Percentiles rank a stretch among this genome's conserved stretches.
phyloP scores from a whole-genome alignment of 495 filamentous ascomycete genomes.

The Lasiosphaeria ovina region DNA sequence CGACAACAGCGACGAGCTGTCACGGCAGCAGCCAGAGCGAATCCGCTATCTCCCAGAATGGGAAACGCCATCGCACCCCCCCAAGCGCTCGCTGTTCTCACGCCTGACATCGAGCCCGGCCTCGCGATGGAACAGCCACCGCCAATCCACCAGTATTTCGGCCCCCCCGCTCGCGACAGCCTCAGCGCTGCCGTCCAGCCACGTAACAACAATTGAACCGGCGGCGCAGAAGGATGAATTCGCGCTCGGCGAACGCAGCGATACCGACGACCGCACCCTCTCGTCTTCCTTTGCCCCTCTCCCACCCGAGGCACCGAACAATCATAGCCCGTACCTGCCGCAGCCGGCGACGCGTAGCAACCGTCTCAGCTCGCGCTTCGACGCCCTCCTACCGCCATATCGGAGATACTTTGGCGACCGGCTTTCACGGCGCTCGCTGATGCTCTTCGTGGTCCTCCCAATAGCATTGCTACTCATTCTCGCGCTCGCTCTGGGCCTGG shows the following conservation, averaged over 20 bases:
- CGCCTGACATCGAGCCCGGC: constrained; percentile 4
- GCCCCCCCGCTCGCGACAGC: neutral
- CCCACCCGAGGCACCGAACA: neutral
- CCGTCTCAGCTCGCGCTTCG: constrained; percentile 25
- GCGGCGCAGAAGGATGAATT: neutral
- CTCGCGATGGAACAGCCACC: neutral
- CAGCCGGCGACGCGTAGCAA: constrained; percentile 5
- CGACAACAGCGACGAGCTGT: neutral
- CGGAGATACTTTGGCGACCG: constrained; percentile 37
- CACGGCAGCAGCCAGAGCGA: constrained; percentile 8
- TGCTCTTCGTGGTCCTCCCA: constrained; percentile 30
- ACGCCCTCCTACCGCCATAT: constrained; percentile 38
- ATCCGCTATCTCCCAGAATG: constrained; percentile 36
- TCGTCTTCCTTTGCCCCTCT: neutral
- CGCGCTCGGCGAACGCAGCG: neutral
- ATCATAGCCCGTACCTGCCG: constrained; percentile 5
- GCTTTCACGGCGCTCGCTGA: constrained; percentile 37
- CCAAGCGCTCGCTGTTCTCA: constrained; percentile 27
- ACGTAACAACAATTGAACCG: neutral
- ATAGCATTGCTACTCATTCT: constrained; percentile 24
- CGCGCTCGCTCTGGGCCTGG: constrained; percentile 31
- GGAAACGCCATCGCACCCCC: constrained; percentile 37
- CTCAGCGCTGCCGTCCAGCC: neutral
- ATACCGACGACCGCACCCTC: neutral
- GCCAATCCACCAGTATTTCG: neutral